A percentile compares a stretch with the other conserved stretches of the same genome.
Conservation (phyloP, 1,284 basidiomycete species). For the Mycena citricolor region DNA sequence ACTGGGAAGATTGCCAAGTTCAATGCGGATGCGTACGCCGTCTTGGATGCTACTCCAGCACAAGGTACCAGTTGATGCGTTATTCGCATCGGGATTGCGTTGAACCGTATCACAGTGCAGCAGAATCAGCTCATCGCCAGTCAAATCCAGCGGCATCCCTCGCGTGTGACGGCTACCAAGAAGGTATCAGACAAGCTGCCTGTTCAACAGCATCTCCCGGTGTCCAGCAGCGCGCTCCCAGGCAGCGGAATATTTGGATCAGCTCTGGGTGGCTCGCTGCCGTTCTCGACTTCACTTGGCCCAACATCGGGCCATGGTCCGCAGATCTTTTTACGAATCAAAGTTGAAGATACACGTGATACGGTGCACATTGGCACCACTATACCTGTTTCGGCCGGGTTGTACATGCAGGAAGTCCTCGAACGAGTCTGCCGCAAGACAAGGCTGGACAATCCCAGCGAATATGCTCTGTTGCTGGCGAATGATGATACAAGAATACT, state of each 20-base stretch:
- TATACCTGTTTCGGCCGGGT: slow-evolving; percentile 89
- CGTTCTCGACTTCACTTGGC: slow-evolving; percentile 63
- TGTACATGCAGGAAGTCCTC: slow-evolving; percentile 96
- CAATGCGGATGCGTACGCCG: slow-evolving; percentile 88
- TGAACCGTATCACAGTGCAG: slow-evolving; percentile 51
- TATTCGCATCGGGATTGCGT: not conserved
- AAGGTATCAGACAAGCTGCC: slow-evolving; percentile 42
- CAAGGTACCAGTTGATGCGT: slow-evolving; percentile 62
- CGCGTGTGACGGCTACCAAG: slow-evolving; percentile 64
- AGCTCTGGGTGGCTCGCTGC: slow-evolving; percentile 42
- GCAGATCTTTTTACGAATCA: slow-evolving; percentile 77
- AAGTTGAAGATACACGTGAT: slow-evolving; percentile 76
- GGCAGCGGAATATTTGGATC: slow-evolving; percentile 35
- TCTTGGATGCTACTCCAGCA: slow-evolving; percentile 70
- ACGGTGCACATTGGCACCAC: slow-evolving; percentile 83
- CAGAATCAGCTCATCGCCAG: slow-evolving; percentile 79
- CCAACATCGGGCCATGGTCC: slow-evolving; percentile 72
- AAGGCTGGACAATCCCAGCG: slow-evolving; percentile 70
- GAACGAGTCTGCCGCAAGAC: slow-evolving; percentile 81
- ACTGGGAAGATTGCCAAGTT: slow-evolving; percentile 86
- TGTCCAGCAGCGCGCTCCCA: slow-evolving; percentile 31
- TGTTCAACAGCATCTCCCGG: slow-evolving; percentile 28
- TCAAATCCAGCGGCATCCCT: slow-evolving; percentile 77
- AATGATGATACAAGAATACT: slow-evolving; percentile 69
- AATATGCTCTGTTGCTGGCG: slow-evolving; percentile 81